These are phyloP conservation scores for Chimonanthus praecox DNA, from an alignment of 164 flowering plant genomes.

Conservation along the genomic window DNA sequence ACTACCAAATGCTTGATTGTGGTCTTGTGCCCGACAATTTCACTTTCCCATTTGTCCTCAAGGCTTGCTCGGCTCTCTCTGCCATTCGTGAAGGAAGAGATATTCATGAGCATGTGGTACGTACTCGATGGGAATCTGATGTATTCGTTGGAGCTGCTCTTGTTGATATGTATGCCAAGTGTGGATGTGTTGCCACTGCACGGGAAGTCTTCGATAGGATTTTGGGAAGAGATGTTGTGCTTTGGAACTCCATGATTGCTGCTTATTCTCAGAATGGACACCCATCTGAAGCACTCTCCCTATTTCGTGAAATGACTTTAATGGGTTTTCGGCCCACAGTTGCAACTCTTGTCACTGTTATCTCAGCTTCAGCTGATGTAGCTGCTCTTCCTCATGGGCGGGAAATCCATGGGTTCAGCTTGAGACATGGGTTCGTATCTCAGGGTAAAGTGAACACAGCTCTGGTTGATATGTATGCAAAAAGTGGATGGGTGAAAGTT, in stretches of 20 bases:
- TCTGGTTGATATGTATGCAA: constrained; percentile 19
- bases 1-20: constrained; percentile 8
- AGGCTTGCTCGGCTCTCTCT: constrained; percentile 17
- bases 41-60: constrained; percentile 21
- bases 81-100: constrained; percentile 12
- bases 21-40: constrained; percentile 17
- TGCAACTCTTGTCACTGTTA: constrained; percentile 16
- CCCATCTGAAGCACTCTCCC: constrained; percentile 9
- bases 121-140: constrained; percentile 12
- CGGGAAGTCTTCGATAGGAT: constrained; percentile 14
- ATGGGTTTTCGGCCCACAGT: constrained; percentile 8
- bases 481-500: constrained; percentile 7
- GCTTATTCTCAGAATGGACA: constrained; percentile 17
- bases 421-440: constrained; percentile 12
- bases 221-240: constrained; percentile 8
- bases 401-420: constrained; percentile 16
- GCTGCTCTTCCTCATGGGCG: constrained; percentile 12
- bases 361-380: constrained; percentile 11
- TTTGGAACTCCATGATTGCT: constrained; percentile 18
- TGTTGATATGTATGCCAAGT: constrained; percentile 20
- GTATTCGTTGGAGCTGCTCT: constrained; percentile 20
- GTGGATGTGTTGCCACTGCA: constrained; percentile 11
- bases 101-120: constrained; percentile 10
- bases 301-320: constrained; percentile 9
- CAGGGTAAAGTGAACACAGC: constrained; percentile 16